Conservation (phyloP, 345 rosid genomes). For the Cardamine chenopodiifolia region DNA sequence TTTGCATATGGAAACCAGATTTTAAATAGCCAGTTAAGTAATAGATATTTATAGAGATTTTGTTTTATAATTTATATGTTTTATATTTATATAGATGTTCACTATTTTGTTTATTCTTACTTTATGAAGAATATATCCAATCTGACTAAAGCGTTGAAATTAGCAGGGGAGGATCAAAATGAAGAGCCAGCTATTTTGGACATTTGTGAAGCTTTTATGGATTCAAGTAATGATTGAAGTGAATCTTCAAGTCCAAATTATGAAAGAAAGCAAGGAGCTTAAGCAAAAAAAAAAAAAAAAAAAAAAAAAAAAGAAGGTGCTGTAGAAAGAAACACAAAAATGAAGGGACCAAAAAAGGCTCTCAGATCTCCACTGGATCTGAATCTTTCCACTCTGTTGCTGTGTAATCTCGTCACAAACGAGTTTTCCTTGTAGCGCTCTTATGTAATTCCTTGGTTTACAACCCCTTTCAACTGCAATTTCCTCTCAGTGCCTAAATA, state of each 20-base stretch:
- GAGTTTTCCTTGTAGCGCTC: conserved; percentile 11
- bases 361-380: conserved; percentile 6
- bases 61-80: no score
- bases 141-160: conserved; percentile 12
- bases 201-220: conserved; percentile 29
- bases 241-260: not conserved
- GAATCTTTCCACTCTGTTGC: not conserved
- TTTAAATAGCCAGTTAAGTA: conserved; percentile 27
- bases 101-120: conserved; percentile 24
- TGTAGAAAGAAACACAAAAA: conserved; percentile 3
- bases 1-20: conserved; percentile 35
- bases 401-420: not conserved
- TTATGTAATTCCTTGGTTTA: conserved; percentile 8
- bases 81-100: not conserved
- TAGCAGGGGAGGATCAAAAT: conserved; percentile 8
- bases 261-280: not conserved
- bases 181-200: conserved; percentile 29
- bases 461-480: not conserved
- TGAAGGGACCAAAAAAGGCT: not conserved
- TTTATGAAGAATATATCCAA: not conserved
- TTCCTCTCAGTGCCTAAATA: not conserved
- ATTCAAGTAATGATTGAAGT: conserved; percentile 16
- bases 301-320: not conserved
- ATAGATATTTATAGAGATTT: not conserved
- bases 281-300: not conserved